Evolutionary conservation across 2,329 filamentous ascomycete genomes (phyloP), one percentile per base, ranked within the genome.

Genomic region (Colletotrichum sp.): DNA sequence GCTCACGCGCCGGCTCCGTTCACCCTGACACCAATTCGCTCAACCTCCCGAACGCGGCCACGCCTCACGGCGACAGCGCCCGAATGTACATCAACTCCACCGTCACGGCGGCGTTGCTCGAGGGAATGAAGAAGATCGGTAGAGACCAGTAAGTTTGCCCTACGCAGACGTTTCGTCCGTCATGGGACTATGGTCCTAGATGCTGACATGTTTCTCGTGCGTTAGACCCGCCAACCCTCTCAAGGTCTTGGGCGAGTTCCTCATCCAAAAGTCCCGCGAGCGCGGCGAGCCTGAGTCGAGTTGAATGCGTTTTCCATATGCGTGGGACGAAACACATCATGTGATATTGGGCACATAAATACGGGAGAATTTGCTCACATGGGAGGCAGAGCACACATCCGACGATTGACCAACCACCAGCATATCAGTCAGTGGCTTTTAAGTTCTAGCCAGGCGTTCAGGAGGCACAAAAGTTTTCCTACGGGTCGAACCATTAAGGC

Each of bases 41-140:
- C n/a, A 73, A 69, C 49, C 89, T 93, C 83, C 92, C 92, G 2
- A 84, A 89, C 15, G 90, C 93, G 80, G 89, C 92, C 16, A 88
- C 90, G 2, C 84, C 89, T 2, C 92, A 95, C 80, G 94, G 94
- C 63, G 94, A 94, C 26, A 92, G 93, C 1, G 92, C 92, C 7
- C 90, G 94, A 60, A 90, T 91, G 80, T 96, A 95, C 82, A 84
- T 96, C 79, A 95, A 95, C 81, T 88, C 89, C 65, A 94, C 92
- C 80, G 90, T 96, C 55, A 94, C 93, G 1, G 91, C 91, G 1
- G 89, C 90, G 30, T 81, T 96, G 74, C 85, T 95, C 52, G 94
- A 95, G 80, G 94, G 94, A 28, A 94, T 96, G 93, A 95, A 95
- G 86, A 84, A 89, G 71, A 82, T 96, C 76, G 93, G 93, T 6